Conservation (phyloP, 2,329 filamentous ascomycete species). For the Aspergillus nomiae region DNA sequence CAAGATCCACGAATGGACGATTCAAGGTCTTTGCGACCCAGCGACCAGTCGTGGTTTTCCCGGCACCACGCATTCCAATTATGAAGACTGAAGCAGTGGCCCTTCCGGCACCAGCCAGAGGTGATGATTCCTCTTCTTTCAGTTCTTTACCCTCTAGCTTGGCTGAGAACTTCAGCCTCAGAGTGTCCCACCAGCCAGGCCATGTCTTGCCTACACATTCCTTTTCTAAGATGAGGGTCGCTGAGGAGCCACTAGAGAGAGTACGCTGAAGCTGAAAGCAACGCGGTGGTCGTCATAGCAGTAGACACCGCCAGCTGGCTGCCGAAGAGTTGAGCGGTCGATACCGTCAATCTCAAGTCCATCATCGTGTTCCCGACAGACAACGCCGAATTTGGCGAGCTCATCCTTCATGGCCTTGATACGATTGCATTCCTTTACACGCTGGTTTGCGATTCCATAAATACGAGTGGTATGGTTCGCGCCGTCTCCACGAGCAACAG, state of each 20-base stretch:
- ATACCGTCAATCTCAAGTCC: constrained; percentile 73
- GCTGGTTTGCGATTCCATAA: constrained; percentile 92
- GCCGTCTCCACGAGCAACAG: constrained; percentile 74
- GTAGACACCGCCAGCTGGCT: constrained; percentile 70
- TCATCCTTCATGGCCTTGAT: constrained; percentile 95
- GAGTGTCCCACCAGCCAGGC: constrained; percentile 97
- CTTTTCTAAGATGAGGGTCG: constrained; percentile 80
- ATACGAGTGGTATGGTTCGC: constrained; percentile 72
- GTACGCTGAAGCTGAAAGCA: constrained; percentile 96
- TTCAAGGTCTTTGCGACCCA: constrained; percentile 79
- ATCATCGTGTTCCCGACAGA: constrained; percentile 85
- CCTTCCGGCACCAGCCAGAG: constrained; percentile 42
- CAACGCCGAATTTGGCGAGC: constrained; percentile 88
- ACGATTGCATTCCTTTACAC: constrained; percentile 97
- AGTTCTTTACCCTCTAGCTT: constrained; percentile 74
- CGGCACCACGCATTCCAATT: constrained; percentile 95
- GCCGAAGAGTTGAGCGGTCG: constrained; percentile 52
- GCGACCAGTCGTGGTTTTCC: constrained; percentile 88
- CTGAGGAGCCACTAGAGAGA: constrained; percentile 70
- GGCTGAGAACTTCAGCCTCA: constrained; percentile 77
- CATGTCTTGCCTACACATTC: constrained; percentile 97
- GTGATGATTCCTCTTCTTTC: constrained; percentile 38
- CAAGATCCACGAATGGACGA: constrained; percentile 81
- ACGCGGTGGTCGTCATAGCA: constrained; percentile 98
- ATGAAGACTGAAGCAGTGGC: constrained; percentile 75